Evolutionary conservation across 345 rosid genomes (phyloP), one percentile per base, ranked within the genome.

Genomic region (Corchorus olitorius): DNA sequence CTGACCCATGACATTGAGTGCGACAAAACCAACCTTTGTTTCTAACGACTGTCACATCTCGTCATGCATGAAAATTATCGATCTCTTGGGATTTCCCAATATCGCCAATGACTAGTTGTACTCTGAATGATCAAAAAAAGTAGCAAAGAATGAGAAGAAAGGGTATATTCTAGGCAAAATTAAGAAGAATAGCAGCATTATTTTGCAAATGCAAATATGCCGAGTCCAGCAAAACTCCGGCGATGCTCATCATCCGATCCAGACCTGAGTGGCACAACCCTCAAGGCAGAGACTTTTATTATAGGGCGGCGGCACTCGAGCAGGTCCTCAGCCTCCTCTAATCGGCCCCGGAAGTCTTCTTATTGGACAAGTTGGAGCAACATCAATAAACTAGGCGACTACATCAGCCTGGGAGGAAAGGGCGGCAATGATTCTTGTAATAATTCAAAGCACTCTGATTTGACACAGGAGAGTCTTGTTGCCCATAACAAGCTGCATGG

Each of bases 401-500:
- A 73, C n/a, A 62, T 61, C 39, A 50, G 64, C 19, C 75, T 52
- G 0, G 76, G 80, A 34, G 56, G 76, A 16, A 69, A n/a, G 27
- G 27, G 27, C 59, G 67, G 75, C 63, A 52, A 6, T 0, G 82
- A 81, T 37, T 77, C 76, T 10, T 27, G 27, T 27, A 27, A 27
- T 27, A 27, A 27, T 27, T 68, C 79, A 65, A 55, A 45, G 66
- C 78, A 82, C 39, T 83, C 89, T 43, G 80, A 86, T 43, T 73
- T 89, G 46, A 87, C 88, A 0, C 86, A 83, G 71, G 88, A 76
- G 76, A 70, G 79, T 34, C 89, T 89, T 3, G 72, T 81, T 10
- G 87, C 79, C 19, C 93, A 89, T 72, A 85, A 89, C 62, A 66
- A 75, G 70, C 74, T 81, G 33, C 89, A 81, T 5, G 80, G 76